These are phyloP conservation scores for Xylaria longipes DNA, from an alignment of 495 filamentous ascomycete species.

Conservation along the genomic window DNA sequence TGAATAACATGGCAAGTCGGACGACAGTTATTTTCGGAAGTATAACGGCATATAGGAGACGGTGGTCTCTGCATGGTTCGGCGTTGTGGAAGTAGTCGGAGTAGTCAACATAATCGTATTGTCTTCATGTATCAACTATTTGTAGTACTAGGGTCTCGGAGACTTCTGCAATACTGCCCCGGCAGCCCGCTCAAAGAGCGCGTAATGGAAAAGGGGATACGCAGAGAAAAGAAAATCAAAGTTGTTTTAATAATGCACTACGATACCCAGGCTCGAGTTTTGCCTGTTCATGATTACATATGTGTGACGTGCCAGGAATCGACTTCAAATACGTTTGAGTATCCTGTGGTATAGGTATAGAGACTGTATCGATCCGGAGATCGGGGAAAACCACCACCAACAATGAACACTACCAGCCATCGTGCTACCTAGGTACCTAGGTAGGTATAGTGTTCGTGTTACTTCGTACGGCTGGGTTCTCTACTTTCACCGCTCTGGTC, in stretches of 20 bases:
- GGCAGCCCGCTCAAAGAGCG: neutral
- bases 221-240: neutral
- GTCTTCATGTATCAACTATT: conserved; percentile 21
- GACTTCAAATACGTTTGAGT: neutral
- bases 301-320: neutral
- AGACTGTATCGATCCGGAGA: neutral
- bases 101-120: neutral
- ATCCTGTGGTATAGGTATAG: neutral
- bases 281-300: neutral
- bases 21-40: conserved; percentile 6
- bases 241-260: conserved; percentile 2
- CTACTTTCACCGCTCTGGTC: neutral
- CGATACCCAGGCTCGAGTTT: neutral
- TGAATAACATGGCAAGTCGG: neutral
- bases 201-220: neutral
- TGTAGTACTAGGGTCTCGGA: conserved; percentile 13
- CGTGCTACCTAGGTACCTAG: neutral
- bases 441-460: neutral
- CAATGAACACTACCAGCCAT: neutral
- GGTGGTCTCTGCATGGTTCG: conserved; percentile 19
- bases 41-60: conserved; percentile 9
- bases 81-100: conserved; percentile 19
- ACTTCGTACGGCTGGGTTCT: neutral
- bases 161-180: neutral
- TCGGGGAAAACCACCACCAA: neutral